Evolutionary conservation across 768 basidiomycete species (phyloP).

Genomic region (Rubroboletus satanas): DNA sequence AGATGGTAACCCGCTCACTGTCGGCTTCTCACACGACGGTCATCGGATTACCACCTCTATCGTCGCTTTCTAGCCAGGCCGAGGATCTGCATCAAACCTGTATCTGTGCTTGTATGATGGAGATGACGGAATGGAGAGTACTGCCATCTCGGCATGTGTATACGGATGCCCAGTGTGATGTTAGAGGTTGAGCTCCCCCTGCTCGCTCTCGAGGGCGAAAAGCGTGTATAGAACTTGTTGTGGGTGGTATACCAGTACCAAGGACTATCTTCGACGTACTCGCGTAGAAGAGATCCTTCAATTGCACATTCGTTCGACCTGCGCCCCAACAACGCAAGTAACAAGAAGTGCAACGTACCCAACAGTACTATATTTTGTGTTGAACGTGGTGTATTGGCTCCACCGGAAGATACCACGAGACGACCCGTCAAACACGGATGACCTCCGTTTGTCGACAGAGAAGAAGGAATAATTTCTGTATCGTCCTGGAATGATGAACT

Average conservation of each 20-base stretch:
- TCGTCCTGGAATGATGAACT: slow-evolving; percentile 35
- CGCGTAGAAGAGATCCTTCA: not conserved
- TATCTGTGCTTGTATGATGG: not conserved
- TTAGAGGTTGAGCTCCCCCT: not conserved
- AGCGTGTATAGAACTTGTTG: not conserved
- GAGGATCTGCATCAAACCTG: not conserved
- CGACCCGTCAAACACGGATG: slow-evolving; percentile 3
- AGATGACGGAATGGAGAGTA: not conserved
- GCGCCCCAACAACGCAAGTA: not conserved
- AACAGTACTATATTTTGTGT: too few species aligned
- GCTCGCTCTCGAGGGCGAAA: not conserved
- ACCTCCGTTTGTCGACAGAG: slow-evolving; percentile 58
- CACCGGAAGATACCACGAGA: slow-evolving; percentile 45
- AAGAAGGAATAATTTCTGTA: slow-evolving; percentile 75
- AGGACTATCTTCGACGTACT: not conserved
- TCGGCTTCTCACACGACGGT: not conserved
- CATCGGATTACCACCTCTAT: not conserved
- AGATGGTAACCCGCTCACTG: not conserved
- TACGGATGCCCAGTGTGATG: not conserved
- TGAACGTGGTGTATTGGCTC: slow-evolving; percentile 56
- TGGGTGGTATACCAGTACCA: not conserved
- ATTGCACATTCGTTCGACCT: not conserved
- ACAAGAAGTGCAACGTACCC: not conserved
- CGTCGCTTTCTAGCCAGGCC: not conserved
- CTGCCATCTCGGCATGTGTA: not conserved